Evolutionary conservation across 225 moss, liverwort and hornwort species (phyloP).

Genomic region (Polytrichum commune): DNA sequence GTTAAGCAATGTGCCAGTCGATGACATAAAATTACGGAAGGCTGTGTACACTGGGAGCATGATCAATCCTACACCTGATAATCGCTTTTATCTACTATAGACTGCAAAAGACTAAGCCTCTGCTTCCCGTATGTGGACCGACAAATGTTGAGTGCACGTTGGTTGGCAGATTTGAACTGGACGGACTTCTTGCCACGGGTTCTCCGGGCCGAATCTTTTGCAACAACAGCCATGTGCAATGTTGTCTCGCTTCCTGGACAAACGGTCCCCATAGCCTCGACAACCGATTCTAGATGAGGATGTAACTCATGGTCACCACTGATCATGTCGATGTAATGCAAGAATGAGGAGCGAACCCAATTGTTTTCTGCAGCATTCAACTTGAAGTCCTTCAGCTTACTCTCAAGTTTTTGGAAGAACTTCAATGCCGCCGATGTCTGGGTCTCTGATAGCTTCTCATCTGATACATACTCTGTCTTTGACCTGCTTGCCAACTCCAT

Average conservation of each 20-base stretch:
- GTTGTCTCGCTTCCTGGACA: conserved; percentile 69
- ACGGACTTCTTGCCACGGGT: conserved; percentile 68
- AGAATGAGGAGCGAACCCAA: conserved; percentile 81
- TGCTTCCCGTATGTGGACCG: conserved; percentile 87
- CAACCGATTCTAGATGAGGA: conserved; percentile 47
- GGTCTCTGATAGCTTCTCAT: conserved; percentile 34
- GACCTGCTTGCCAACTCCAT: conserved; percentile 47
- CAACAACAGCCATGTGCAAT: conserved; percentile 68
- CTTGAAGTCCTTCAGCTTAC: conserved; percentile 48
- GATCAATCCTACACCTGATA: conserved; percentile 29
- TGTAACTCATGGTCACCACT: conserved; percentile 54
- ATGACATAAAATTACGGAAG: no score
- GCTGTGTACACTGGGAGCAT: no score
- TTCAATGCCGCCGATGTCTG: conserved; percentile 36
- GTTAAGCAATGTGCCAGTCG: no score
- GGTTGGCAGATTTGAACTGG: conserved; percentile 61
- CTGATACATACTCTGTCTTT: conserved; percentile 33
- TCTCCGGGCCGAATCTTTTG: conserved; percentile 46
- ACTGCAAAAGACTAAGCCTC: conserved; percentile 63
- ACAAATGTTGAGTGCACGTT: conserved; percentile 63
- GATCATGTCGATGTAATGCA: conserved; percentile 62
- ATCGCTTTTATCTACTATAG: conserved; percentile 60
- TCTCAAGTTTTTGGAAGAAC: conserved; percentile 44
- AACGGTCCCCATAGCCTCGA: conserved; percentile 65
- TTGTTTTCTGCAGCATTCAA: conserved; percentile 48